phyloP scores from a whole-genome alignment of 148 eudicot genomes.

The Cornus suecica region DNA sequence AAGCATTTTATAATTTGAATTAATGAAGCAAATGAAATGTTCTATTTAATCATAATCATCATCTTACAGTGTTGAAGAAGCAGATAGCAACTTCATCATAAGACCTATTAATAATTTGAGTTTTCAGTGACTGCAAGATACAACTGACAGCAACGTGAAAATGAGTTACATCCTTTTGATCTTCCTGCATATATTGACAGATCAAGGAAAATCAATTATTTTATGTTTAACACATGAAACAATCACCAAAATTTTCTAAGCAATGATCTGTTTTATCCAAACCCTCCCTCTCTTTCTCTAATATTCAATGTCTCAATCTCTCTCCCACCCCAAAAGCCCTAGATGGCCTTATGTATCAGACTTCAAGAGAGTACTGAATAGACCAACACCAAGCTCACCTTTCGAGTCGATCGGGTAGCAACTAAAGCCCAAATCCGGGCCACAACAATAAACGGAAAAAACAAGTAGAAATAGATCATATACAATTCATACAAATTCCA shows the following conservation, averaged over 20 bases:
- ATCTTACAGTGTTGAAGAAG: slow-evolving; percentile 91
- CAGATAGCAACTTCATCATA: slow-evolving; percentile 88
- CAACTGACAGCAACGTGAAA: slow-evolving; percentile 72
- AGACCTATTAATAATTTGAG: slow-evolving; percentile 78
- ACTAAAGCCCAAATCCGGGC: too few species aligned
- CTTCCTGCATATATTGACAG: slow-evolving; percentile 49
- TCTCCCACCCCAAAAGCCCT: too few species aligned
- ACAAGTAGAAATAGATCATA: background rate
- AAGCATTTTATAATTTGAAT: background rate
- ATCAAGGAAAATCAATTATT: slow-evolving; percentile 1
- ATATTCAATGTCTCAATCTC: too few species aligned
- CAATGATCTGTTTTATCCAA: background rate
- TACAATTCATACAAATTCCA: background rate
- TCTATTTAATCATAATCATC: background rate
- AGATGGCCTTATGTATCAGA: too few species aligned
- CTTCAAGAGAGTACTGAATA: too few species aligned
- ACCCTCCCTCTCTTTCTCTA: too few species aligned
- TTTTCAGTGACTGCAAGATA: slow-evolving; percentile 73
- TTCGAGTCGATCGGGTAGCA: too few species aligned
- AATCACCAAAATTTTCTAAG: slow-evolving; percentile 8
- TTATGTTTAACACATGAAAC: background rate
- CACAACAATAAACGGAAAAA: too few species aligned
- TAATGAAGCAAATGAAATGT: background rate
- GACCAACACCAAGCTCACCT: too few species aligned
- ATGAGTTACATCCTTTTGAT: slow-evolving; percentile 53